Evolutionary conservation across 2,329 filamentous ascomycete species (phyloP).

Genomic region (Xenosphaeropsis pyriputrescens): DNA sequence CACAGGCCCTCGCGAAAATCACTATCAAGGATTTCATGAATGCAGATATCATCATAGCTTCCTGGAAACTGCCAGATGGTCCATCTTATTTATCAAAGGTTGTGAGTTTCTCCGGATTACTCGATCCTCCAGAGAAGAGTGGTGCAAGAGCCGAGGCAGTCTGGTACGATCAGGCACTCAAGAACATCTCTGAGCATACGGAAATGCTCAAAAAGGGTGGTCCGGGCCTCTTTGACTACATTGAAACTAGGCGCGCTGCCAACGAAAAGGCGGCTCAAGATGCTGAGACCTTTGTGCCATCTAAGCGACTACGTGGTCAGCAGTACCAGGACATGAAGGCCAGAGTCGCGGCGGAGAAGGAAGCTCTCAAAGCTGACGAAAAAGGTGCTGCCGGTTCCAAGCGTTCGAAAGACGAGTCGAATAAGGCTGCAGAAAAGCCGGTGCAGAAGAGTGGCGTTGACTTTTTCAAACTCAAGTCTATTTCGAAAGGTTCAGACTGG

Average conservation of each 20-base stretch:
- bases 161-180: conserved; percentile 33
- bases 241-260: conserved; percentile 14
- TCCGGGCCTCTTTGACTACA: conserved; percentile 13
- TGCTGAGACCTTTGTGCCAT: conserved; percentile 22
- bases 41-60: conserved; percentile 39
- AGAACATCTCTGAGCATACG: conserved; percentile 24
- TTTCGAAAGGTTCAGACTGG: conserved; percentile 1
- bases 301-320: conserved; percentile 20
- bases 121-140: conserved; percentile 20
- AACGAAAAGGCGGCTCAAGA: conserved; percentile 16
- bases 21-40: conserved; percentile 27
- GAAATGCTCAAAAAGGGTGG: conserved; percentile 3
- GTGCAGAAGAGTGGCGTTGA: neutral
- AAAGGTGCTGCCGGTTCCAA: neutral
- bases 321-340: conserved; percentile 11
- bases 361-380: neutral
- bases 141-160: conserved; percentile 24
- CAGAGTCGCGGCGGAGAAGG: neutral
- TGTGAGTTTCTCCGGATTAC: conserved; percentile 29
- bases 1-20: conserved; percentile 22
- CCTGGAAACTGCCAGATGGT: conserved; percentile 31
- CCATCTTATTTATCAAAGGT: conserved; percentile 31
- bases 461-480: neutral
- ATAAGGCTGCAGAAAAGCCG: conserved; percentile 1
- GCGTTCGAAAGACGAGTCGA: neutral